Evolutionary conservation across 306 rosid species (phyloP), one percentile per base, ranked within the genome.

Genomic region (Luffa aegyptiaca): DNA sequence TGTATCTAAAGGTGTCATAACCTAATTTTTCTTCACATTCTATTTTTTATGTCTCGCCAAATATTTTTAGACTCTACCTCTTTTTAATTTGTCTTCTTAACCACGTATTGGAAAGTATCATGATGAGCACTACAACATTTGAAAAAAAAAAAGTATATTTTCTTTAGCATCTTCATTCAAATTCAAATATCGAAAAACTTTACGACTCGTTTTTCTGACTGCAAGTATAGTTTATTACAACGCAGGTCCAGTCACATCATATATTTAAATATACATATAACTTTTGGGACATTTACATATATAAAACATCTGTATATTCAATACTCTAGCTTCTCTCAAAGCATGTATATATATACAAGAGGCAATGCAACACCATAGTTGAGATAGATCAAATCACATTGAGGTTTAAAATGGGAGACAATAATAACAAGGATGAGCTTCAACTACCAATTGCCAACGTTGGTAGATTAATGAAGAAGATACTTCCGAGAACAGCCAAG

Each of bases 401-500:
- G 6, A 62, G n/a, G 3, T 65, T 37, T 8, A 65, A 18, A 65
- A 65, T 65, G 73, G 73, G 5, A 65, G 12, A 65, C 13, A 36
- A 65, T 37, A 48, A 13, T n/a, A n/a, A n/a, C n/a, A n/a, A n/a
- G 5, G 73, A 65, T 2, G 73, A 65, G 45, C 10, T 35, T 35
- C 48, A 65, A 13, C 73, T 94, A 97, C 98, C 98, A 5, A 94
- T 94, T 3, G 98, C 97, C 7, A 94, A 94, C 39, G 96, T 94
- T 82, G 91, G 87, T n/a, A 82, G 98, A 78, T 88, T 94, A 58
- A 94, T 94, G 98, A 83, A 96, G 1, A 92, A 89, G 92, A 94
- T 90, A 66, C 86, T 94, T 0, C 98, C 98, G 0, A 87, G 90
- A 0, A 96, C 88, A 6, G 98, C 94, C 0, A 94, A 94, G 44